These are phyloP conservation scores for Pholiota molesta DNA, from an alignment of 768 basidiomycete genomes.

Conservation along the genomic window DNA sequence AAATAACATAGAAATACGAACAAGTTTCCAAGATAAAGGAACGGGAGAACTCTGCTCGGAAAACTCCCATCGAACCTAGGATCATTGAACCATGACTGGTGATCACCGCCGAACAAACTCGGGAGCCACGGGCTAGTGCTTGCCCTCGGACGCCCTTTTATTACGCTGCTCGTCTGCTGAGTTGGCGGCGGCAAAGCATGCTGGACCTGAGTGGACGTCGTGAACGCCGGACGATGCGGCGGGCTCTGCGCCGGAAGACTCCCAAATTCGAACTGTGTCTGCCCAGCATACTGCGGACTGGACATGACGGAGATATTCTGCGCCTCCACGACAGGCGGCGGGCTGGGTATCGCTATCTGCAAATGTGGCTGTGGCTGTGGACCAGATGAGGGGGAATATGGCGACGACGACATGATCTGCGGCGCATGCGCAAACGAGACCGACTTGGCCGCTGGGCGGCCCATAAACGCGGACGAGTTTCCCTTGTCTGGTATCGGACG, in stretches of 20 bases:
- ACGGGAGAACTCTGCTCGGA: constrained; percentile 90
- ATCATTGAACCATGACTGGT: constrained; percentile 95
- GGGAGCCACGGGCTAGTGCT: constrained; percentile 71
- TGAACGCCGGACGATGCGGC: neutral
- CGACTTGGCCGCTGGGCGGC: constrained; percentile 52
- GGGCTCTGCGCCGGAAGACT: constrained; percentile 17
- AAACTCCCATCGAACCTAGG: constrained; percentile 94
- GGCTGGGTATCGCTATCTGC: constrained; percentile 2
- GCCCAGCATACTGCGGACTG: neutral
- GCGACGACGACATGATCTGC: constrained; percentile 16
- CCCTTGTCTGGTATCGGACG: neutral
- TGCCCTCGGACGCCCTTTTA: constrained; percentile 64
- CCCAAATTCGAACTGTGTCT: constrained; percentile 19
- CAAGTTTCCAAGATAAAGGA: constrained; percentile 94
- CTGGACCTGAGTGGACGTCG: neutral
- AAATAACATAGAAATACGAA: constrained; percentile 41
- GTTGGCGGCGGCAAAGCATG: neutral
- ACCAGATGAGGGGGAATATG: constrained; percentile 11
- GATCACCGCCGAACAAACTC: constrained; percentile 62
- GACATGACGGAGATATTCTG: constrained; percentile 7
- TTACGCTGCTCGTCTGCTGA: constrained; percentile 11
- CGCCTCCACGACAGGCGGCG: neutral
- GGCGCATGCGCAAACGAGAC: constrained; percentile 47
- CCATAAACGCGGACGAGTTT: constrained; percentile 21
- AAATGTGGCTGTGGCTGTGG: constrained; percentile 2